Evolutionary conservation across 257 asterid genomes (phyloP).

Genomic region (Salvia rosmarinus): DNA sequence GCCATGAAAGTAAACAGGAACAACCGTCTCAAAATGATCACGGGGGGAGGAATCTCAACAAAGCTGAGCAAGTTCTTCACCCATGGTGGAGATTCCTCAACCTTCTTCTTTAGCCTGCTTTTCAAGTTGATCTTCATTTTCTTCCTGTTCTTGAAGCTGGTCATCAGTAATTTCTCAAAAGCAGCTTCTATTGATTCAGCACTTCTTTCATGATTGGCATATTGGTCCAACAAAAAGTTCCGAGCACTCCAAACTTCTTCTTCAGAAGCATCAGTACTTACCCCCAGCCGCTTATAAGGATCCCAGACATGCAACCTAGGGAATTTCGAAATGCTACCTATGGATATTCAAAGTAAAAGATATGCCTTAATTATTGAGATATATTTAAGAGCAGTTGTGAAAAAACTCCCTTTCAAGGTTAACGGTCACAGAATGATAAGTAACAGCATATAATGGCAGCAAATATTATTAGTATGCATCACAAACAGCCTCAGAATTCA

Average conservation of each 20-base stretch:
- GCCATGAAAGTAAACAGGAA: constrained; percentile 96
- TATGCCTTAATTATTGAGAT: too few relatives aligned
- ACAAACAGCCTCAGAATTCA: neutral
- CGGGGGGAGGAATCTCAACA: constrained; percentile 84
- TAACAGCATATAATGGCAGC: neutral
- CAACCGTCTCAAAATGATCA: constrained; percentile 81
- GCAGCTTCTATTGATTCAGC: constrained; percentile 89
- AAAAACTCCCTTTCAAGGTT: neutral
- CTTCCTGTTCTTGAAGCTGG: constrained; percentile 79
- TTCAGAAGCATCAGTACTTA: constrained; percentile 78
- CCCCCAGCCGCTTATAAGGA: constrained; percentile 90
- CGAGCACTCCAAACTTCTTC: constrained; percentile 98
- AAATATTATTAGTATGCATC: neutral
- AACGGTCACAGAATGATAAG: neutral
- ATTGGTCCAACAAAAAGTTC: constrained; percentile 79
- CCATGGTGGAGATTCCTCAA: constrained; percentile 99
- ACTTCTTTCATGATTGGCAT: constrained; percentile 77
- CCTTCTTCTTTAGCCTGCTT: constrained; percentile 82
- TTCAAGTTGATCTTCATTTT: constrained; percentile 91
- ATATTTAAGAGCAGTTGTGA: constrained; percentile 14
- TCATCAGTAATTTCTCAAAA: constrained; percentile 83
- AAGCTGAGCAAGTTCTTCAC: constrained; percentile 77
- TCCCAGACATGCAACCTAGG: constrained; percentile 80
- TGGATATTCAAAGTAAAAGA: constrained; percentile 21
- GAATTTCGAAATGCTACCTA: constrained; percentile 62